Evolutionary conservation across 768 basidiomycete genomes (phyloP).

Genomic region (Pleurotus salmoneostramineus): DNA sequence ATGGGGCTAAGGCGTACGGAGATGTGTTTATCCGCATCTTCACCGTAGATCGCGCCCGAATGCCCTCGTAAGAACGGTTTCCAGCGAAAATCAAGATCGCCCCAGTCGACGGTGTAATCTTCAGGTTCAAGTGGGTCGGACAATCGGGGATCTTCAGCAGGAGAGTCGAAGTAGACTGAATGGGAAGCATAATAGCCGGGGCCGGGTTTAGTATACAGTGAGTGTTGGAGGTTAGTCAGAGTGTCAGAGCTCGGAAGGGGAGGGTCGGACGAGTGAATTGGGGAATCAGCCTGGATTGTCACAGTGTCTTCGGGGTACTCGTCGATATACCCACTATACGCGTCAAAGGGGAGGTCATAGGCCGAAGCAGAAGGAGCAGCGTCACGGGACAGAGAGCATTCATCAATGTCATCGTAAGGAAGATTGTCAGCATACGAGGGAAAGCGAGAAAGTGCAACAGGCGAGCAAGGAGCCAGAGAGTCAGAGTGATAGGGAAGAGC

Average conservation of each 20-base stretch:
- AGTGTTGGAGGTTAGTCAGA: neutral
- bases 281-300: neutral
- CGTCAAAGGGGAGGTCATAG: neutral
- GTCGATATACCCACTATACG: neutral
- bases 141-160: conserved; percentile 45
- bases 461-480: neutral
- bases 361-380: neutral
- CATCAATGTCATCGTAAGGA: too few species aligned
- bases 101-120: conserved; percentile 36
- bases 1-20: neutral
- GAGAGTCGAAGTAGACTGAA: conserved; percentile 48
- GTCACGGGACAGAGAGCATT: too few species aligned
- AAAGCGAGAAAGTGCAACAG: too few species aligned
- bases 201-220: conserved; percentile 45
- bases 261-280: neutral
- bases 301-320: neutral
- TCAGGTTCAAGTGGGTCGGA: conserved; percentile 30
- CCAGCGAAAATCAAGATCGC: conserved; percentile 53
- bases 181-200: conserved; percentile 30
- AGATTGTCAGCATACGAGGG: too few species aligned
- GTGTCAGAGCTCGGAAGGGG: conserved; percentile 4
- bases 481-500: neutral
- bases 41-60: neutral
- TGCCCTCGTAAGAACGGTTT: conserved; percentile 39
- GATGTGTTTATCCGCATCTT: neutral